A percentile compares a stretch with the other conserved stretches of the same genome.
These are phyloP conservation scores for Earliella scabrosa DNA, from an alignment of 1,284 basidiomycete species.

Conservation along the genomic window DNA sequence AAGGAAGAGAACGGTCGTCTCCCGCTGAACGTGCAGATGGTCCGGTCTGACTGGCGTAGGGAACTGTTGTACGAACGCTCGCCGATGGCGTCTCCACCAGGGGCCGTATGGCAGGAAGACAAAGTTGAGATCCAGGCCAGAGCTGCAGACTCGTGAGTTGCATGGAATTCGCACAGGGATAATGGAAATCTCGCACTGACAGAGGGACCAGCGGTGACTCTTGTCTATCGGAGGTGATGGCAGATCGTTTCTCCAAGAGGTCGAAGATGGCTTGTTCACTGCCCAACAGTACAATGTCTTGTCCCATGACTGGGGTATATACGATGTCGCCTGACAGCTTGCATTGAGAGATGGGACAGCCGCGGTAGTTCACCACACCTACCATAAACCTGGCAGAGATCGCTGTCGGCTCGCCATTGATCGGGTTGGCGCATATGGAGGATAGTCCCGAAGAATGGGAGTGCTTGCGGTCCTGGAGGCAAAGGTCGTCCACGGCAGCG, in stretches of 20 bases:
- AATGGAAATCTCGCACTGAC: not conserved
- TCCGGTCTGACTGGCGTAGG: not conserved
- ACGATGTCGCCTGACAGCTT: constrained; percentile 15
- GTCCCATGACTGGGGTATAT: constrained; percentile 13
- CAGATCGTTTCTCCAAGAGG: constrained; percentile 22
- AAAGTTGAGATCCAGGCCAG: constrained; percentile 22
- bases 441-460: not conserved
- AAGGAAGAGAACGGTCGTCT: not conserved
- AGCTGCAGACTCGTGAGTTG: constrained; percentile 2
- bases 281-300: constrained; percentile 17
- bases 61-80: constrained; percentile 13
- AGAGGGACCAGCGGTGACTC: not conserved
- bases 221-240: constrained; percentile 2
- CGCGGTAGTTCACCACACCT: no score
- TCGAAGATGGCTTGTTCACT: constrained; percentile 17
- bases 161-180: no score
- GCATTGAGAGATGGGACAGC: no score
- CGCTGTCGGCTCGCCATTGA: no score
- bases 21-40: not conserved
- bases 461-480: not conserved
- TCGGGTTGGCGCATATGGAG: no score
- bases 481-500: not conserved
- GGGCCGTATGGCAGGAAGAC: constrained; percentile 18
- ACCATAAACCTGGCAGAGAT: no score
- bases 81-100: constrained; percentile 22